phyloP scores from a whole-genome alignment of 2,329 filamentous ascomycete genomes.

The Alternaria arborescens region DNA sequence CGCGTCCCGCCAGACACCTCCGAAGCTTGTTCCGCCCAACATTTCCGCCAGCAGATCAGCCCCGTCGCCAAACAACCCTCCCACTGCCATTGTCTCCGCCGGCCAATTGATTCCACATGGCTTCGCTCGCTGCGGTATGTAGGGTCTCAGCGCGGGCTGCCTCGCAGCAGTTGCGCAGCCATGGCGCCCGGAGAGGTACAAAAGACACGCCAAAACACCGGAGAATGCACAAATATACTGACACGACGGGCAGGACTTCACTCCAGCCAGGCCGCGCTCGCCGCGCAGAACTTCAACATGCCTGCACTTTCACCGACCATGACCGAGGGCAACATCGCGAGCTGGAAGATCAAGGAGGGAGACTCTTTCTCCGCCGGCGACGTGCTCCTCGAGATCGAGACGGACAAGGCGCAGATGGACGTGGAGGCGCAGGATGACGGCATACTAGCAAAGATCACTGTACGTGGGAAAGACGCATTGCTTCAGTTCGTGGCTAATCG shows the following conservation, averaged over 20 bases:
- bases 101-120: conserved; percentile 60
- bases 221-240: conserved; percentile 25
- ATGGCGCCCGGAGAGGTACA: conserved; percentile 68
- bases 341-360: conserved; percentile 87
- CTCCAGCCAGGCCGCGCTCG: conserved; percentile 69
- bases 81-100: conserved; percentile 20
- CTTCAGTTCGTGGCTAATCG: conserved; percentile 14
- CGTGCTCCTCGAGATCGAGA: conserved; percentile 90
- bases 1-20: conserved; percentile 21
- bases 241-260: conserved; percentile 65
- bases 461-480: conserved; percentile 30
- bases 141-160: conserved; percentile 70
- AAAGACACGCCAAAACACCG: conserved; percentile 21
- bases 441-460: conserved; percentile 81
- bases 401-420: conserved; percentile 94
- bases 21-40: conserved; percentile 45
- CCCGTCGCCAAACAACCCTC: conserved; percentile 20
- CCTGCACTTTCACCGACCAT: conserved; percentile 90
- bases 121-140: conserved; percentile 71
- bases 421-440: conserved; percentile 93
- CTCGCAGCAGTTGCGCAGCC: conserved; percentile 60
- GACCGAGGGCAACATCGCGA: conserved; percentile 89
- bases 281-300: conserved; percentile 89
- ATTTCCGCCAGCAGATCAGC: conserved; percentile 39
- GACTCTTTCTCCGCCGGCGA: conserved; percentile 83